phyloP scores from a whole-genome alignment of 495 filamentous ascomycete species.

The Rusavskia elegans region DNA sequence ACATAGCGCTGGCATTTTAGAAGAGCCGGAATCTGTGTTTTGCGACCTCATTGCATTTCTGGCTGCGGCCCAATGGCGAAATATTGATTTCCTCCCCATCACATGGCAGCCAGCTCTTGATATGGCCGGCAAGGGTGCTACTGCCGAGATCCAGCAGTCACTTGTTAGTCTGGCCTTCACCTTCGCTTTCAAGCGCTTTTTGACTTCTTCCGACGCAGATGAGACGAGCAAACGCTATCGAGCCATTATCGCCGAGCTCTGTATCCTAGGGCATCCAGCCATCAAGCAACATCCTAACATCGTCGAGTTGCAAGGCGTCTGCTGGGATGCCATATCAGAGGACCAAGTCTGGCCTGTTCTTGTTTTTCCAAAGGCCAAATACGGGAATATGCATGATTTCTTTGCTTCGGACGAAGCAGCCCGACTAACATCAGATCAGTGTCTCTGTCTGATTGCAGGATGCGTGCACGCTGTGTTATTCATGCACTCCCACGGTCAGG shows the following conservation, averaged over 20 bases:
- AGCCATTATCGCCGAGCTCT: not conserved
- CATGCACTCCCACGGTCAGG: not conserved
- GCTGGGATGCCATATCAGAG: conserved; percentile 4
- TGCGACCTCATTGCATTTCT: not conserved
- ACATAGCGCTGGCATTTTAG: no score
- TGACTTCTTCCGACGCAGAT: not conserved
- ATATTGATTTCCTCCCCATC: conserved; percentile 7
- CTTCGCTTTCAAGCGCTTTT: not conserved
- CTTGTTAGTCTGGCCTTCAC: not conserved
- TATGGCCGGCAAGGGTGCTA: conserved; percentile 2
- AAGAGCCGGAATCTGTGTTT: no score
- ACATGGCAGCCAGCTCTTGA: conserved; percentile 6
- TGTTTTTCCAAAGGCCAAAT: conserved; percentile 9
- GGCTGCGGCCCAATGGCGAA: conserved; percentile 1
- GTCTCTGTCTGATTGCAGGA: not conserved
- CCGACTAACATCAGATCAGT: not conserved
- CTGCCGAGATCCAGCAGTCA: conserved; percentile 4
- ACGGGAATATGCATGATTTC: conserved; percentile 4
- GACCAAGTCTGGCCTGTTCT: conserved; percentile 10
- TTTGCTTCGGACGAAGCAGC: not conserved
- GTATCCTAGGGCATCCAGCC: not conserved
- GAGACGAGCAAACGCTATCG: conserved; percentile 1
- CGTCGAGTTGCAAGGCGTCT: conserved; percentile 8
- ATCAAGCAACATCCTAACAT: conserved; percentile 9
- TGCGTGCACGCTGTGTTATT: not conserved